phyloP scores from a whole-genome alignment of 2,329 filamentous ascomycete genomes.

The Ascochyta lentis region DNA sequence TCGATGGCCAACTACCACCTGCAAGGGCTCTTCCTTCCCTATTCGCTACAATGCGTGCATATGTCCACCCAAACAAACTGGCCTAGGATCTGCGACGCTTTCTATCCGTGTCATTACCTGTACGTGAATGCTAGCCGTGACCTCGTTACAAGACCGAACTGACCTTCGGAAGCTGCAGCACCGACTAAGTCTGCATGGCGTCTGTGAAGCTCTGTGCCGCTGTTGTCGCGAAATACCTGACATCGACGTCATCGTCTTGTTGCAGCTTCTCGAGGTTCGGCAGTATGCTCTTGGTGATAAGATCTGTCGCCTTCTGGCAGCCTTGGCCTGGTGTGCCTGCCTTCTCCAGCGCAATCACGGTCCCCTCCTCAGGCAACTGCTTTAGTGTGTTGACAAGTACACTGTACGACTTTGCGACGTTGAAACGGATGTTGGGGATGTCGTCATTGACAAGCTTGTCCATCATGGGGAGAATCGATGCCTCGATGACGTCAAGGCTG shows the following conservation, averaged over 20 bases:
- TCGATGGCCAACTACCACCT: conserved; percentile 33
- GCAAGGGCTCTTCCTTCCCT: conserved; percentile 16
- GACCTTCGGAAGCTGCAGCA: conserved; percentile 11
- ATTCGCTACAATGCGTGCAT: conserved; percentile 30
- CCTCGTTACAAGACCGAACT: conserved; percentile 24
- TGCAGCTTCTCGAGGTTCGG: conserved; percentile 94
- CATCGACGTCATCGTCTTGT: conserved; percentile 96
- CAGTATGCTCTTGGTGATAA: conserved; percentile 85
- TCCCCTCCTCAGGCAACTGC: conserved; percentile 86
- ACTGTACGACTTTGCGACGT: conserved; percentile 96
- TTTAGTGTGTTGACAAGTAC: conserved; percentile 91
- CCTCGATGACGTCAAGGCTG: conserved; percentile 89
- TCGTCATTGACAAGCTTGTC: conserved; percentile 92
- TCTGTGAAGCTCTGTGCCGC: conserved; percentile 66
- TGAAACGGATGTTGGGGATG: conserved; percentile 99
- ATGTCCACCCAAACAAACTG: conserved; percentile 21
- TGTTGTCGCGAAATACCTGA: conserved; percentile 95
- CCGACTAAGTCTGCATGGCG: conserved; percentile 49
- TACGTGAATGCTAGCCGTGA: conserved; percentile 42
- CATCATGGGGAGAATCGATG: conserved; percentile 93
- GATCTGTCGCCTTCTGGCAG: conserved; percentile 74
- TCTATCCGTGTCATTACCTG: conserved; percentile 34
- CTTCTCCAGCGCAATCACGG: conserved; percentile 84
- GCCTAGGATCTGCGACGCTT: conserved; percentile 24
- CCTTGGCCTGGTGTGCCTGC: conserved; percentile 64